Evolutionary conservation across 805 yeast genomes (phyloP).

Genomic region (Schwanniomyces sp.): DNA sequence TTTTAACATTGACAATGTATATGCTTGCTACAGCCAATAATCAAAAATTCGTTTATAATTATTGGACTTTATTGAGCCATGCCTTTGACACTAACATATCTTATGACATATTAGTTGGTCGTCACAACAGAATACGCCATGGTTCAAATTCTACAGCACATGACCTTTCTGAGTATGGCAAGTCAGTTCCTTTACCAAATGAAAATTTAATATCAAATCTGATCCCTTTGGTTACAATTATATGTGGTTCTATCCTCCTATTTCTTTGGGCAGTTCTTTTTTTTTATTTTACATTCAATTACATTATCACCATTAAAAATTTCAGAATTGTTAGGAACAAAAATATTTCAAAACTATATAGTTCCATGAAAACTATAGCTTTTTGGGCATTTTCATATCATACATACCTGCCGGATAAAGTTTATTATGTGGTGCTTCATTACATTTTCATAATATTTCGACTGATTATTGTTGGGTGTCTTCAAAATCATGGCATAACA

Average conservation of each 20-base stretch:
- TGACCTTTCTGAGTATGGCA: not conserved
- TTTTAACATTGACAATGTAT: constrained; percentile 39
- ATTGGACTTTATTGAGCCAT: constrained; percentile 12
- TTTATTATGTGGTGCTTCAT: constrained; percentile 40
- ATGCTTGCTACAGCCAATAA: constrained; percentile 25
- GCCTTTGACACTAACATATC: constrained; percentile 26
- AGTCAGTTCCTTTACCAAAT: not conserved
- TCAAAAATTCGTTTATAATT: constrained; percentile 9
- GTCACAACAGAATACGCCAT: not conserved
- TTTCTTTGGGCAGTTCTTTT: constrained; percentile 20
- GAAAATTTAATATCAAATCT: not conserved
- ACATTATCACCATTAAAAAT: constrained; percentile 19
- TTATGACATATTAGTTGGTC: constrained; percentile 16
- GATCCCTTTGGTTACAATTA: constrained; percentile 20
- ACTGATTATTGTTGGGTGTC: constrained; percentile 43
- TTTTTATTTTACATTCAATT: constrained; percentile 24
- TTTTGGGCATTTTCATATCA: constrained; percentile 48
- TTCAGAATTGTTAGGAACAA: constrained; percentile 15
- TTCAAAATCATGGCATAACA: constrained; percentile 43
- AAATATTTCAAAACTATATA: constrained; percentile 37
- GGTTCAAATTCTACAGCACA: not conserved
- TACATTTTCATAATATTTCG: constrained; percentile 28
- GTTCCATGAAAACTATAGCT: constrained; percentile 47
- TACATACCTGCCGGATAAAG: constrained; percentile 41
- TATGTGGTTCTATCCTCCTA: constrained; percentile 30